Evolutionary conservation across 139 green algal species (phyloP), one percentile per base, ranked within the genome.

Genomic region (Volvox africanus): DNA sequence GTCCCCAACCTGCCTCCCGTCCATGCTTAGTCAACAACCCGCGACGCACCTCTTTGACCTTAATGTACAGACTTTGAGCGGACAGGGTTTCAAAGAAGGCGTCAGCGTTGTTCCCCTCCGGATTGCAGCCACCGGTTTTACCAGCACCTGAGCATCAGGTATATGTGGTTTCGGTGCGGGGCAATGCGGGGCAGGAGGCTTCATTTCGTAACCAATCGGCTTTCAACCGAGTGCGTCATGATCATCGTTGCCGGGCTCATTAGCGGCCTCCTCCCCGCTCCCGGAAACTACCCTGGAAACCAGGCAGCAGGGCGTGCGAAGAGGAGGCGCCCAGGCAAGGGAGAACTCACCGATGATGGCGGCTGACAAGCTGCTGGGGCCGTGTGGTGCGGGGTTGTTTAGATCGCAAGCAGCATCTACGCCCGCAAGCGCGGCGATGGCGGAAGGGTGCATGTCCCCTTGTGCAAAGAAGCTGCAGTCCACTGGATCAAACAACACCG

Each of bases 401-500:
- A 22, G 2, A 2, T 2, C 16, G 73, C 73, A 80, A 19, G 6
- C 37, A 3, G 35, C 35, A 19, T 36, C 2, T 19, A 37, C 6
- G 18, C 73, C 73, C 24, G 24, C 73, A n/a, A 80, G 73, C 73
- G 77, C 77, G 2, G 82, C 82, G 22, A 26, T 24, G 5, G 33
- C 33, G 55, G 32, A 61, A 21, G 77, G 37, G 62, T 79, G 62
- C 24, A 24, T 6, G 17, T 1, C 5, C n/a, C 22, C 17, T 3
- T 21, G 18, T 21, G 61, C 30, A 30, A 61, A 22, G 33, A 1
- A 9, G 3, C 33, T n/a, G 33, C 65, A 44, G 82, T 88, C 65
- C 33, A 88, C 33, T 2, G 82, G 82, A 36, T 88, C 82, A 9
- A 88, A 13, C 62, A 88, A 61, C 82, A 88, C 82, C 21, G 20